Percentiles rank a stretch among this genome's conserved stretches.
phyloP scores from a whole-genome alignment of 805 yeast species.

The Starmerella geochares region DNA sequence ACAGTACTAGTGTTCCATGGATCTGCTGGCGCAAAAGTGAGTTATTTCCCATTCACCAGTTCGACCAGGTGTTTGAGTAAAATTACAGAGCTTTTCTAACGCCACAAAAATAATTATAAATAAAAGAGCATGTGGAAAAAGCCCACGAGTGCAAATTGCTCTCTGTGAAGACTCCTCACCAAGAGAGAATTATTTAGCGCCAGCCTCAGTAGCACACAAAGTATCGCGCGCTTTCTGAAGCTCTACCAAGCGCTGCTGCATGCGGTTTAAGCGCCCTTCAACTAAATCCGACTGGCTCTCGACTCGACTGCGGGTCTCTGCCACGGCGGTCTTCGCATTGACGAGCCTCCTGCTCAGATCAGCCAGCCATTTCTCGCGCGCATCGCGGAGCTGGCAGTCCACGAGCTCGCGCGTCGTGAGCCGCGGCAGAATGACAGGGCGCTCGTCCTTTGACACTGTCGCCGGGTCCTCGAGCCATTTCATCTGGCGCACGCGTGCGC shows the following conservation, averaged over 20 bases:
- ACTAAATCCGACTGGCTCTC: background rate
- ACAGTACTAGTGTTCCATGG: too few relatives aligned
- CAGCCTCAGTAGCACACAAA: background rate
- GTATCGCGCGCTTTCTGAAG: background rate
- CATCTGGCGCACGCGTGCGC: conserved; percentile 8
- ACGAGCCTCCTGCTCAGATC: conserved; percentile 6
- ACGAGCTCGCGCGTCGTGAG: conserved; percentile 9
- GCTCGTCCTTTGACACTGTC: conserved; percentile 5
- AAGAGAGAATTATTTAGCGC: background rate
- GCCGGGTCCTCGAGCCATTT: background rate
- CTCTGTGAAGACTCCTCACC: too few relatives aligned
- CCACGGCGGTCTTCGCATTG: background rate
- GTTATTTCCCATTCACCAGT: too few relatives aligned
- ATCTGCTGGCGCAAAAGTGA: too few relatives aligned
- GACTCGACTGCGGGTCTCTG: background rate
- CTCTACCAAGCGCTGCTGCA: background rate
- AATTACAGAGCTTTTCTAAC: too few relatives aligned
- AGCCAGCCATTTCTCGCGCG: conserved; percentile 13
- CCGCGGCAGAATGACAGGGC: conserved; percentile 10
- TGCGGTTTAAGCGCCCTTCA: background rate
- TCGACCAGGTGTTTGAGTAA: too few relatives aligned
- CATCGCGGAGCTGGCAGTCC: conserved; percentile 10
- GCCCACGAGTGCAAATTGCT: too few relatives aligned
- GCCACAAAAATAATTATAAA: too few relatives aligned
- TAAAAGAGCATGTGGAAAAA: too few relatives aligned